Evolutionary conservation across 2,329 filamentous ascomycete species (phyloP).

Genomic region (Apiospora koreana): DNA sequence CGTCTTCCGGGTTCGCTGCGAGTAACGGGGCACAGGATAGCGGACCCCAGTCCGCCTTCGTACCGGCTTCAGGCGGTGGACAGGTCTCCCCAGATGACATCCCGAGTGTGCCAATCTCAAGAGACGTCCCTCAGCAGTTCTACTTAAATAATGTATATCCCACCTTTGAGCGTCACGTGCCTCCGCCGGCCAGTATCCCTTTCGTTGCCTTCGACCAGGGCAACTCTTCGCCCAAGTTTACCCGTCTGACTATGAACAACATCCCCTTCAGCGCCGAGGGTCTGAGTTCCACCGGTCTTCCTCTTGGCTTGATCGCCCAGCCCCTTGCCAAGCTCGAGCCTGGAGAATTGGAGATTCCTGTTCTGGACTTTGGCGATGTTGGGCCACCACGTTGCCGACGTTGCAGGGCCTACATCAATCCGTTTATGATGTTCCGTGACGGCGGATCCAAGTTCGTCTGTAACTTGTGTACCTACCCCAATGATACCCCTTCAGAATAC

Average conservation of each 20-base stretch:
- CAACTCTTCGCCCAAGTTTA: slow-evolving; percentile 93
- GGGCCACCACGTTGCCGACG: slow-evolving; percentile 90
- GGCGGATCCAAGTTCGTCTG: slow-evolving; percentile 97
- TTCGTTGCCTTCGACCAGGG: slow-evolving; percentile 96
- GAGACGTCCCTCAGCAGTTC: slow-evolving; percentile 80
- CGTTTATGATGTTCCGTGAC: slow-evolving; percentile 95
- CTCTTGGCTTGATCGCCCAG: slow-evolving; percentile 85
- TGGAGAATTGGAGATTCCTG: slow-evolving; percentile 84
- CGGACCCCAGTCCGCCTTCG: slow-evolving; percentile 45
- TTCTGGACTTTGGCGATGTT: slow-evolving; percentile 89
- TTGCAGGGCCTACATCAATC: slow-evolving; percentile 96
- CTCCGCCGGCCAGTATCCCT: slow-evolving; percentile 83
- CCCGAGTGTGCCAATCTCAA: slow-evolving; percentile 83
- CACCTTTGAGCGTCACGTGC: slow-evolving; percentile 91
- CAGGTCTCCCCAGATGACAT: slow-evolving; percentile 89
- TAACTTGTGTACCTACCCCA: slow-evolving; percentile 97
- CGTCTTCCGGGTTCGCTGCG: slow-evolving; percentile 48
- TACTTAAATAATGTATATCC: slow-evolving; percentile 89
- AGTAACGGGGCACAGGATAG: slow-evolving; percentile 37
- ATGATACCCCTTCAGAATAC: slow-evolving; percentile 90
- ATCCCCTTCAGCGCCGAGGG: slow-evolving; percentile 84
- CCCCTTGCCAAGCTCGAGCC: slow-evolving; percentile 81
- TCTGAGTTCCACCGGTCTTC: slow-evolving; percentile 76
- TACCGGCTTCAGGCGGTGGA: slow-evolving; percentile 65
- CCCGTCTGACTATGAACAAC: slow-evolving; percentile 88